Base-by-base conservation (phyloP, 495 filamentous ascomycete genomes). In the Aspergillus steynii region DNA sequence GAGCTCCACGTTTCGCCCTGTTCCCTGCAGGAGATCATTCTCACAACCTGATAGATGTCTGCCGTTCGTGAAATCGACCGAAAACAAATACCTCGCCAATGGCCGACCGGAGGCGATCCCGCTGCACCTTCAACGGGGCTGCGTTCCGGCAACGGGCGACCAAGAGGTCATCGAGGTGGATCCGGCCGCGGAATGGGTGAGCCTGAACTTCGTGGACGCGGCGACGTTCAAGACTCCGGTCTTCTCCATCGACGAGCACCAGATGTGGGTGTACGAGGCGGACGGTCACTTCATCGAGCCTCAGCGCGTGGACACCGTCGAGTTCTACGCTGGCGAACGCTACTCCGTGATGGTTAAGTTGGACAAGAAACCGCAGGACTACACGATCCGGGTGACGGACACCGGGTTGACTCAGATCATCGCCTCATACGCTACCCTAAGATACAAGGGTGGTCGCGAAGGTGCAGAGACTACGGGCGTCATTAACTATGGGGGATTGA, bases 211-310 rank as follows among this genome's bases (percentile, higher is more conserved):
- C 15, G 73, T 65, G 45, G 72, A 66, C 51, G 57, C 71, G 7
- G 65, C 75, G 1, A 64, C 67, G 2, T 8, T 74, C 6, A 58
- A 68, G 7, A 28, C 66, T 8, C 61, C 71, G 7, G 64, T 60
- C 3, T 72, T 74, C 58, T 74, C 77, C 3, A 69, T 80, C 50
- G 78, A 80, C 53, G 71, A 77, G 42, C 78, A 80, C 45, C 64
- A 63, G 32, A 69, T 80, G 73, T 77, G 67, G 54, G 64, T 80
- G 5, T 80, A 80, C 56, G 77, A 70, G 2, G 65, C 79, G 15
- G 78, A 80, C 54, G 78, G 78, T 4, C 70, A 67, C 1, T 80
- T 79, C 50, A 64, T 80, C 49, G 55, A 70, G 37, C 78, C 78
- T 0, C 57, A 61, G 2, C 52, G 50, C 25, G 75, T 74, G 3